These are phyloP conservation scores for Rhamnella rubrinervis DNA, from an alignment of 331 rosid genomes.

Conservation along the genomic window DNA sequence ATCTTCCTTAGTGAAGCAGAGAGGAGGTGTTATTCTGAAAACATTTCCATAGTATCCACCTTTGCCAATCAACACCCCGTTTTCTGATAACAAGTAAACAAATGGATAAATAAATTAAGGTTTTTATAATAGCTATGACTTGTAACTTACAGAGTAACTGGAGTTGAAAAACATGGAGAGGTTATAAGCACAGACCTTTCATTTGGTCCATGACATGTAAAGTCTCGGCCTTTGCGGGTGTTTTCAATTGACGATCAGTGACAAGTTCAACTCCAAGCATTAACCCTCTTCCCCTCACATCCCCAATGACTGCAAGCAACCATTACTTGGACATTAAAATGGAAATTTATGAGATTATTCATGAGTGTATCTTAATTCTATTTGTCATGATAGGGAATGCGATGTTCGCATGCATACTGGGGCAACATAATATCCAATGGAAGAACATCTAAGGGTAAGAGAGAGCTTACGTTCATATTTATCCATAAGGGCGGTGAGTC, in stretches of 20 bases:
- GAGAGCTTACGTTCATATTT: slow-evolving; percentile 64
- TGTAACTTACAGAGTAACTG: neutral
- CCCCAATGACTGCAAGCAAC: slow-evolving; percentile 66
- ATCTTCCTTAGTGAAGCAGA: slow-evolving; percentile 85
- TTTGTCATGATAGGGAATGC: neutral
- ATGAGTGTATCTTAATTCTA: neutral
- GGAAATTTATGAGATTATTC: neutral
- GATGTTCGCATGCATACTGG: neutral
- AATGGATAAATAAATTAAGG: neutral
- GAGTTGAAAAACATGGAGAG: slow-evolving; percentile 2
- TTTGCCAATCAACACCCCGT: slow-evolving; percentile 81
- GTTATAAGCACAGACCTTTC: slow-evolving; percentile 57
- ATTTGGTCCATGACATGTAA: slow-evolving; percentile 67
- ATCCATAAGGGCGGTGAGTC: slow-evolving; percentile 59
- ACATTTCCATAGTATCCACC: slow-evolving; percentile 93
- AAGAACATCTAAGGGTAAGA: neutral
- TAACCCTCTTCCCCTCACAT: slow-evolving; percentile 82
- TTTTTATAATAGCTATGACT: neutral
- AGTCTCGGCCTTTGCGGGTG: slow-evolving; percentile 83
- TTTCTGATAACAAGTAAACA: slow-evolving; percentile 35
- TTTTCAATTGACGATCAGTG: slow-evolving; percentile 65
- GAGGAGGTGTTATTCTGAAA: slow-evolving; percentile 88
- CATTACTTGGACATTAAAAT: neutral
- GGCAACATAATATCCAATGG: neutral
- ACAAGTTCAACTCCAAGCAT: slow-evolving; percentile 96